Evolutionary conservation across 352 stramenopile species (phyloP).

Genomic region (Phytophthora lateralis): DNA sequence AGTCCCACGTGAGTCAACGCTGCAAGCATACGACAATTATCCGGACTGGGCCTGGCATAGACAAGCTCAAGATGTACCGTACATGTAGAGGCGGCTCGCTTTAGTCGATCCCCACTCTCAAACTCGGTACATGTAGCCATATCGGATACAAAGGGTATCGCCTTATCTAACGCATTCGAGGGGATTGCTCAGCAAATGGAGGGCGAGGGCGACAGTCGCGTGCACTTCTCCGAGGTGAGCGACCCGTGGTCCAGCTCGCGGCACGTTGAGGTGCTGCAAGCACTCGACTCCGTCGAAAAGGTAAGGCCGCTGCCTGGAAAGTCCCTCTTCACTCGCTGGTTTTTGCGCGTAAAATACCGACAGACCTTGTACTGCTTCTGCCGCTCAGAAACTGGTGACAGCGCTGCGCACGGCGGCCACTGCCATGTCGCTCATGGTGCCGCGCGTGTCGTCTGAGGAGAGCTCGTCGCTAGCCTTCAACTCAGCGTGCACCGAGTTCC

Average conservation of each 20-base stretch:
- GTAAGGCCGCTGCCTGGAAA: conserved; percentile 32
- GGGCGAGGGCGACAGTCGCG: conserved; percentile 66
- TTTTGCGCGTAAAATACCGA: not conserved
- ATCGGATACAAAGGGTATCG: not conserved
- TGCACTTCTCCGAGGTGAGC: conserved; percentile 78
- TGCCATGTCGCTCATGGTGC: conserved; percentile 71
- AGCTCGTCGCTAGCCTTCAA: conserved; percentile 79
- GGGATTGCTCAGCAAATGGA: conserved; percentile 45
- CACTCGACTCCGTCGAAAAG: conserved; percentile 77
- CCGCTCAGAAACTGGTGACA: conserved; percentile 78
- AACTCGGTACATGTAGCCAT: conserved; percentile 10
- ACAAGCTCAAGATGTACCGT: conserved; percentile 10
- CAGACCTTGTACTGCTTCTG: conserved; percentile 6
- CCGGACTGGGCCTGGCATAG: conserved; percentile 4
- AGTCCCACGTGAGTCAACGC: conserved; percentile 25
- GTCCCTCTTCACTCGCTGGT: conserved; percentile 1
- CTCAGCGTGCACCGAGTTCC: conserved; percentile 78
- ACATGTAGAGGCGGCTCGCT: conserved; percentile 15
- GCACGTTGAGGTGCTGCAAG: conserved; percentile 78
- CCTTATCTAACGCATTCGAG: conserved; percentile 9
- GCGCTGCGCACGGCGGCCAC: conserved; percentile 68
- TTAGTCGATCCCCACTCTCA: conserved; percentile 2
- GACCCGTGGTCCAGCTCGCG: conserved; percentile 74
- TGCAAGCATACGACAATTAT: conserved; percentile 9
- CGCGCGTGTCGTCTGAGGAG: conserved; percentile 66